Base-by-base conservation (phyloP, 2,329 filamentous ascomycete species). In the Stachybotrys echinatus region DNA sequence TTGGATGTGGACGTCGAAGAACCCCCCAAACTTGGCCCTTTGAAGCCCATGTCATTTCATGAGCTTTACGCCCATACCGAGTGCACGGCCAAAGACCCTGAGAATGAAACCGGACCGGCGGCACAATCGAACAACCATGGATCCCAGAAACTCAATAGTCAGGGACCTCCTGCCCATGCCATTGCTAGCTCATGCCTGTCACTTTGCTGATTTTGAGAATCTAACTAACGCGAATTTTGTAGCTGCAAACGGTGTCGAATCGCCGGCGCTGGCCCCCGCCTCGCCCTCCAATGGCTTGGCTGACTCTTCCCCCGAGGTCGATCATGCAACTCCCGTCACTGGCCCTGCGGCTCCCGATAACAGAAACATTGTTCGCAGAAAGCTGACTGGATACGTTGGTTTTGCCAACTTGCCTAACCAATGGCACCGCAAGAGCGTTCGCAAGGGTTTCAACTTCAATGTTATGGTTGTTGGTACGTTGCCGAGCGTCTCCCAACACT, bases 401-500 rank as follows among this genome's bases (percentile, higher is more conserved):
- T 99, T 99, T 67, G 94, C 94, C 72, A 99, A 99, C 72, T 76
- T 99, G 68, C 94, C 94, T 57, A 99, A 99, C 77, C 94, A 99
- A 76, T 99, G 94, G 94, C 94, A 99, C 80, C 92, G 94, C 74
- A 99, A 99, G 87, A 96, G 92, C 84, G 94, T 99, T 65, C 90
- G 94, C 69, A 99, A 99, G 76, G 94, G 94, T 55, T 99, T 99
- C 84, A 99, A 97, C 83, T 99, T 99, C 82, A 99, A 99, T 70
- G 94, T 99, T 61, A 99, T 99, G 94, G 94, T 99, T 74, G 94
- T 99, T 74, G 94, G 94, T 97, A 80, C 67, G 92, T 86, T 17
- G 51, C 10, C 23, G 34, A 8, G 12, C 23, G 12, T 20, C 19
- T 18, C 20, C 18, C 48, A 49, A 20, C 46, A 23, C 45, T 52